phyloP scores from a whole-genome alignment of 305 asterid genomes.

The Plantago coronopus region DNA sequence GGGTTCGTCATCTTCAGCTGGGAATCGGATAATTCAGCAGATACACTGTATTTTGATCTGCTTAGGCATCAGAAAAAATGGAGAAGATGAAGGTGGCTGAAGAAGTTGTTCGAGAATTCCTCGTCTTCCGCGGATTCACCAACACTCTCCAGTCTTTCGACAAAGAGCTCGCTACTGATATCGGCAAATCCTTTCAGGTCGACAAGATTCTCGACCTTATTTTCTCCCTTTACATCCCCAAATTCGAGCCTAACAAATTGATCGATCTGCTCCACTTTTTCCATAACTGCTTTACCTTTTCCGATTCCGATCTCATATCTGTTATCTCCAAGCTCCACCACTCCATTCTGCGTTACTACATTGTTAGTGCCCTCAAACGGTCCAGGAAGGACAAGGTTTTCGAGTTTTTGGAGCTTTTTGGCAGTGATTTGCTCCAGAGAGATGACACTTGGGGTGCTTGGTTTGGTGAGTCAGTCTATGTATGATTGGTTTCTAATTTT shows the following conservation, averaged over 20 bases:
- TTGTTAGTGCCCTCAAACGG: slow-evolving; percentile 61
- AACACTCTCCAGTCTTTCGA: slow-evolving; percentile 66
- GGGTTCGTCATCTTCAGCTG: too few species aligned
- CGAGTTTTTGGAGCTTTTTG: slow-evolving; percentile 60
- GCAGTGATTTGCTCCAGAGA: slow-evolving; percentile 60
- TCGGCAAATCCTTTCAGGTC: slow-evolving; percentile 75
- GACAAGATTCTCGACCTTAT: slow-evolving; percentile 78
- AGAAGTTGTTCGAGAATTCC: slow-evolving; percentile 82
- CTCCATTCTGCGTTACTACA: slow-evolving; percentile 69
- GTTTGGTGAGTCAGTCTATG: slow-evolving; percentile 48
- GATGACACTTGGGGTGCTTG: slow-evolving; percentile 75
- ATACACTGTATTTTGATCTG: too few species aligned
- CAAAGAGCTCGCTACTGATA: slow-evolving; percentile 76
- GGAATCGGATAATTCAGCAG: too few species aligned
- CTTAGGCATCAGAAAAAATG: too few species aligned
- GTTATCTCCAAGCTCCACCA: slow-evolving; percentile 54
- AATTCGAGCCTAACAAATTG: slow-evolving; percentile 64
- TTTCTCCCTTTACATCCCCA: slow-evolving; percentile 73
- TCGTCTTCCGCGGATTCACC: slow-evolving; percentile 84
- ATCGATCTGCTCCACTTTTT: slow-evolving; percentile 64
- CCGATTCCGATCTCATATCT: slow-evolving; percentile 41
- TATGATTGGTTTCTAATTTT: neutral
- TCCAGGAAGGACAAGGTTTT: slow-evolving; percentile 67
- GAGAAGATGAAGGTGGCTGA: slow-evolving; percentile 81
- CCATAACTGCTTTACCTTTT: slow-evolving; percentile 59